Conservation (phyloP, 176 grass and related monocot genomes). For the Zizania latifolia region DNA sequence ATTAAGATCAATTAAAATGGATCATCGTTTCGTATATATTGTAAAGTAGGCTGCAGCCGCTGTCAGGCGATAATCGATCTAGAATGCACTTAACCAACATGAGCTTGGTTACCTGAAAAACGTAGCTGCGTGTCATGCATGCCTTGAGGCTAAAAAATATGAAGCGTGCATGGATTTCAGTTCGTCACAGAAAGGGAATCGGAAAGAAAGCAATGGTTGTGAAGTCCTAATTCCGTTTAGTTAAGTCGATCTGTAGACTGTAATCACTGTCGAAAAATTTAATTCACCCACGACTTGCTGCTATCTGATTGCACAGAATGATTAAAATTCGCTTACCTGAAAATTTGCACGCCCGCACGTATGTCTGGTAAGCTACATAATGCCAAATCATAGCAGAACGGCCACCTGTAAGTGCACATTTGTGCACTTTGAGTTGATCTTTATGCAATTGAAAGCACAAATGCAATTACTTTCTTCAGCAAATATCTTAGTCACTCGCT, state of each 20-base stretch:
- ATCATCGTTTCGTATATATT: not conserved
- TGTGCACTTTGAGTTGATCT: too few relatives aligned
- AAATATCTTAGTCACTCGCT: not conserved
- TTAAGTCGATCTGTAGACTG: not conserved
- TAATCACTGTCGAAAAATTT: slow-evolving; percentile 26
- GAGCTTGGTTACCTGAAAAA: slow-evolving; percentile 13
- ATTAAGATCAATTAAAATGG: too few relatives aligned
- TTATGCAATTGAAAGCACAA: slow-evolving; percentile 18
- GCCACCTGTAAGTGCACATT: not conserved
- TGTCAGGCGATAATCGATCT: slow-evolving; percentile 10
- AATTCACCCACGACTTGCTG: not conserved
- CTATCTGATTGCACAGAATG: slow-evolving; percentile 25
- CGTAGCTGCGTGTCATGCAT: not conserved
- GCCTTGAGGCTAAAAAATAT: slow-evolving; percentile 18
- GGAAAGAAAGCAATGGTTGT: slow-evolving; percentile 22
- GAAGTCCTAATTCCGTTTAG: not conserved
- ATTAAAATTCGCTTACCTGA: slow-evolving; percentile 3
- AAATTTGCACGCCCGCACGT: not conserved
- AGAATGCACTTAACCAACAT: slow-evolving; percentile 25
- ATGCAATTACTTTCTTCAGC: slow-evolving; percentile 15
- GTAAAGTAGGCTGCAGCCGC: not conserved
- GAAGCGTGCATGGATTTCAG: not conserved
- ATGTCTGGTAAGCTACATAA: not conserved
- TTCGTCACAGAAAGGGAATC: not conserved
- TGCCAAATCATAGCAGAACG: slow-evolving; percentile 31